Percentiles rank a stretch among this genome's conserved stretches.
Evolutionary conservation across 352 stramenopile species (phyloP).

Genomic region (Aphanomyces invadans): DNA sequence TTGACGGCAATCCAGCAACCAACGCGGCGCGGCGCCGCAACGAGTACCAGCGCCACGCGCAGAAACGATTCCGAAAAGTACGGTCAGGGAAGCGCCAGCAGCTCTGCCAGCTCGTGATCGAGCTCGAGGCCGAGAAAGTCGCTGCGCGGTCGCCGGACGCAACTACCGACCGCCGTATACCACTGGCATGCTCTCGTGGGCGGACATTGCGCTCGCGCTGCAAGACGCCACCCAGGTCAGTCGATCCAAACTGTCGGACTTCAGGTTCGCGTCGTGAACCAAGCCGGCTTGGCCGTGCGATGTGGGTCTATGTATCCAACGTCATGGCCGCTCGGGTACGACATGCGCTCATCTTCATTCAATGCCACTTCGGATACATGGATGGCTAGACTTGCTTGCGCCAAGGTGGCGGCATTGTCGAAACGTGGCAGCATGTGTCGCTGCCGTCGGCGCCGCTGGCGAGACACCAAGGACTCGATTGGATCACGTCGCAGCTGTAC

Average conservation of each 20-base stretch:
- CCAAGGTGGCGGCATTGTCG: neutral
- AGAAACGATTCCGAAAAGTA: constrained; percentile 2
- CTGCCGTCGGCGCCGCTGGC: neutral
- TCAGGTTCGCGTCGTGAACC: neutral
- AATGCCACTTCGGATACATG: neutral
- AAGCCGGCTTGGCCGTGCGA: neutral
- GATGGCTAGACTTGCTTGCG: constrained; percentile 2
- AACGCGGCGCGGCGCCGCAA: neutral
- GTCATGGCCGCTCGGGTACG: constrained; percentile 6
- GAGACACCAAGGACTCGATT: neutral
- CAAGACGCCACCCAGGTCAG: neutral
- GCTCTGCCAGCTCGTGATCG: neutral
- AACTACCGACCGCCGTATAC: neutral
- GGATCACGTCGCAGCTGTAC: constrained; percentile 16
- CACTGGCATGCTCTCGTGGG: constrained; percentile 2
- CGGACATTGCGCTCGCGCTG: neutral
- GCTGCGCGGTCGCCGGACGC: neutral
- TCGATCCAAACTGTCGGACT: neutral
- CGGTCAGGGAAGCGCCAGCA: neutral
- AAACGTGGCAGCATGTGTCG: constrained; percentile 20
- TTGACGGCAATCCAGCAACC: too few species aligned
- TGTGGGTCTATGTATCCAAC: neutral
- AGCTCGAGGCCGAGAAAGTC: neutral
- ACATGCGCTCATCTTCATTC: neutral
- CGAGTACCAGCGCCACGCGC: constrained; percentile 13